phyloP scores from a whole-genome alignment of 108 stramenopile species.

The Cyclotella choctawhatcheeana region DNA sequence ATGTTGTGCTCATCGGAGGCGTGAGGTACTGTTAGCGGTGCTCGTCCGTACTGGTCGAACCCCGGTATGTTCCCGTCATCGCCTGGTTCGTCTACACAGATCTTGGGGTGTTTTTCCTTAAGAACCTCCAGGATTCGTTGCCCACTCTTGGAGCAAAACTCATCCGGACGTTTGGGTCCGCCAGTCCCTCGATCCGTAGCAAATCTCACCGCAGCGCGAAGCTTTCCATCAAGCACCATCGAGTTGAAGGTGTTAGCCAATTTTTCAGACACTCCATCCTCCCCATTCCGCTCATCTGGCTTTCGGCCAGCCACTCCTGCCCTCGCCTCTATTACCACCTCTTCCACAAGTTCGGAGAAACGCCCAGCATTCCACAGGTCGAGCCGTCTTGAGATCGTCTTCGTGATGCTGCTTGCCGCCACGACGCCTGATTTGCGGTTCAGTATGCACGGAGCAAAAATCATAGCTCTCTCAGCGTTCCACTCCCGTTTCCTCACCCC shows the following conservation, averaged over 20 bases:
- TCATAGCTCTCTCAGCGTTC: slow-evolving; percentile 11
- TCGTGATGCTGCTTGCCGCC: slow-evolving; percentile 1
- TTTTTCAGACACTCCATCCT: background rate
- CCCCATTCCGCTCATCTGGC: background rate
- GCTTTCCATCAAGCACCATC: slow-evolving; percentile 29
- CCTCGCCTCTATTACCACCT: background rate
- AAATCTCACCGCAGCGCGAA: slow-evolving; percentile 31
- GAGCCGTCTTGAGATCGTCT: background rate
- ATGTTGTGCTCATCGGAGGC: background rate
- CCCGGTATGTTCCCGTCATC: background rate
- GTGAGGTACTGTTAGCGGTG: background rate
- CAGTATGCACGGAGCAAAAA: background rate
- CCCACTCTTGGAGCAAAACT: slow-evolving; percentile 34
- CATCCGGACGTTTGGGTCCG: slow-evolving; percentile 15
- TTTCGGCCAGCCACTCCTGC: background rate
- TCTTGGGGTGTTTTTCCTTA: slow-evolving; percentile 21
- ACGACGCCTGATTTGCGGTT: background rate
- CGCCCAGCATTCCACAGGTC: slow-evolving; percentile 16
- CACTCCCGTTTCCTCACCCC: slow-evolving; percentile 14
- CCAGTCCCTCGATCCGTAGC: slow-evolving; percentile 15
- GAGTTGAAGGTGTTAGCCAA: slow-evolving; percentile 18
- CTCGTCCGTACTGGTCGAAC: background rate
- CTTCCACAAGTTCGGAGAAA: slow-evolving; percentile 8
- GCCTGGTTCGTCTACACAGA: background rate
- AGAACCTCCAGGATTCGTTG: slow-evolving; percentile 29